These are phyloP conservation scores for Aspergillus proliferans DNA, from an alignment of 2,329 filamentous ascomycete species.

Conservation along the genomic window DNA sequence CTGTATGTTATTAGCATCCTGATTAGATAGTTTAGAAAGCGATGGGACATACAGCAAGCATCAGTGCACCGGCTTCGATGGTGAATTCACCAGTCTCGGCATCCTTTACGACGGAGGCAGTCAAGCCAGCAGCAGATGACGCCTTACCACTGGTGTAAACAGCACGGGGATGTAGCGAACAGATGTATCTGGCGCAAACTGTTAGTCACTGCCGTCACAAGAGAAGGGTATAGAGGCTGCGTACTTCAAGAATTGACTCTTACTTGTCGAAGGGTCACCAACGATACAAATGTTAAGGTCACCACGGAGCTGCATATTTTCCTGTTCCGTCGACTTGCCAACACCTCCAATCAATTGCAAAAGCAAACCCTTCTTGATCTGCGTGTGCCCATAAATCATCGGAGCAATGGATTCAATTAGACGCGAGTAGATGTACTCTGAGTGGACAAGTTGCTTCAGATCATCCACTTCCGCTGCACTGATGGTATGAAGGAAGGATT, in stretches of 20 bases:
- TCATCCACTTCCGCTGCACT: constrained; percentile 85
- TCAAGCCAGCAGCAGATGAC: constrained; percentile 93
- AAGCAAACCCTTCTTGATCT: constrained; percentile 94
- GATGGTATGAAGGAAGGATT: constrained; percentile 78
- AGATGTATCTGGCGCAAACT: constrained; percentile 60
- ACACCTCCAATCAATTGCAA: constrained; percentile 96
- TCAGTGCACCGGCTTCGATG: constrained; percentile 94
- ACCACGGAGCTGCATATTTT: constrained; percentile 91
- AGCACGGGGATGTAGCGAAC: constrained; percentile 89
- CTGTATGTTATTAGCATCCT: constrained; percentile 15
- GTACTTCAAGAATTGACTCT: constrained; percentile 90
- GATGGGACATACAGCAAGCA: constrained; percentile 63
- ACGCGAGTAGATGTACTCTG: constrained; percentile 87
- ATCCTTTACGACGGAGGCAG: constrained; percentile 93
- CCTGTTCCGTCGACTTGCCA: constrained; percentile 72
- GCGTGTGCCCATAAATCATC: constrained; percentile 94
- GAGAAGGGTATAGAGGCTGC: constrained; percentile 12
- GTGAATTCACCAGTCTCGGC: constrained; percentile 98
- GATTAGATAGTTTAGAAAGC: not conserved
- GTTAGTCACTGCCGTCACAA: not conserved
- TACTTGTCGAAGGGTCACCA: constrained; percentile 92
- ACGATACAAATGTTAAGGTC: constrained; percentile 99
- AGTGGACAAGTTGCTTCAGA: constrained; percentile 86
- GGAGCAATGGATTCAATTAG: constrained; percentile 91
- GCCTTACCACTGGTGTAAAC: constrained; percentile 98